Base-by-base conservation (phyloP, 2,329 filamentous ascomycete species). In the Mollisiaceae sp. region DNA sequence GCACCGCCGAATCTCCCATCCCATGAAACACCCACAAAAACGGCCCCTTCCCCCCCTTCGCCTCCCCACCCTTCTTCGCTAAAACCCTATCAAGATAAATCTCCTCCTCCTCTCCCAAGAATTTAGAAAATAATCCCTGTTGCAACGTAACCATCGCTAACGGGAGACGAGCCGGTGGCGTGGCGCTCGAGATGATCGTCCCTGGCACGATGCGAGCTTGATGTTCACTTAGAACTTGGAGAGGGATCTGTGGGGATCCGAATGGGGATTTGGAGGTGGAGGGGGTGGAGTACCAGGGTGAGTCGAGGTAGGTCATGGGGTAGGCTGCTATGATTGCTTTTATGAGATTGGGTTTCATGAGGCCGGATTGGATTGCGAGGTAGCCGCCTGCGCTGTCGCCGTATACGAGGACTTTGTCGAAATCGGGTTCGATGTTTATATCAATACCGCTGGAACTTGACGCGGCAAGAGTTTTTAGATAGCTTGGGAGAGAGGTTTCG, bases 381-480 rank as follows among this genome's bases (percentile, higher is more conserved):
- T 68, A 69, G 2, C 71, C 71, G 2, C 71, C 71, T 15, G 71
- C 68, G n/a, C 66, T 70, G 15, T 69, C 71, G 15, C 71, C 71
- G 41, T 68, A 64, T 15, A 57, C 38, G 4, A 68, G 22, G 2
- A 69, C 52, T 22, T 68, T 68, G n/a, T 39, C 36, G 15, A 68
- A 39, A 52, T 73, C 71, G 0, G 71, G 66, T 6, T 62, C 63
- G 32, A 57, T 62, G 8, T 54, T 52, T n/a, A n/a, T n/a, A n/a
- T n/a, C n/a, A n/a, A n/a, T n/a, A n/a, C n/a, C n/a, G n/a, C n/a
- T n/a, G n/a, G n/a, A n/a, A n/a, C n/a, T n/a, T n/a, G n/a, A n/a
- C n/a, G n/a, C n/a, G n/a, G n/a, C n/a, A n/a, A n/a, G n/a, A 2
- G 43, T 43, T 27, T 67, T 65, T 18, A 73, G 61, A 45, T 70